Evolutionary conservation across 805 yeast genomes (phyloP).

Genomic region (Metschnikowia continentalis): DNA sequence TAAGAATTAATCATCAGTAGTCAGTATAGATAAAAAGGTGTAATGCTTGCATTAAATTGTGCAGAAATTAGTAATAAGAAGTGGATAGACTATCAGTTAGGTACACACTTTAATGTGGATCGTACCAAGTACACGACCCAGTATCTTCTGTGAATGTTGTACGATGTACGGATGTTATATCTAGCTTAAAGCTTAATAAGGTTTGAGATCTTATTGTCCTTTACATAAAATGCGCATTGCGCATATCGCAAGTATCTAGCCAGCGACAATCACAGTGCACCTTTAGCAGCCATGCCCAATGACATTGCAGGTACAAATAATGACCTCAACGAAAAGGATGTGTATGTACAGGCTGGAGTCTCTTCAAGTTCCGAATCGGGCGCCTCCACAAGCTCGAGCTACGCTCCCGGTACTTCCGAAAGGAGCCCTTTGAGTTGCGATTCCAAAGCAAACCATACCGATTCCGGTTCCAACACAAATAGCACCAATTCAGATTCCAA

Average conservation of each 20-base stretch:
- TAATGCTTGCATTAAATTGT: too few relatives aligned
- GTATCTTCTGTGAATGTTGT: too few relatives aligned
- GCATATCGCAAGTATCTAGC: not conserved
- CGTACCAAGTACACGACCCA: too few relatives aligned
- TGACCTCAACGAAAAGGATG: not conserved
- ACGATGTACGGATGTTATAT: not conserved
- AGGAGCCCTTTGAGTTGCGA: not conserved
- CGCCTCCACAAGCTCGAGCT: not conserved
- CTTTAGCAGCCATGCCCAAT: not conserved
- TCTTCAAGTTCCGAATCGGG: not conserved
- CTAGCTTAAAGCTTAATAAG: not conserved
- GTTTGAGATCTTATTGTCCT: not conserved
- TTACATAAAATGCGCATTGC: not conserved
- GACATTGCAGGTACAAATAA: not conserved
- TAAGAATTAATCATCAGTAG: too few relatives aligned
- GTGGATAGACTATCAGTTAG: too few relatives aligned
- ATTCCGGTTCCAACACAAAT: not conserved
- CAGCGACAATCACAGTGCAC: not conserved
- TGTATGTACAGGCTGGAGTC: not conserved
- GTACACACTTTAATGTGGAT: too few relatives aligned
- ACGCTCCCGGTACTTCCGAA: not conserved
- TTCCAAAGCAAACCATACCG: not conserved
- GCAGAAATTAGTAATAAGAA: too few relatives aligned
- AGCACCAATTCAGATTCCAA: not conserved
- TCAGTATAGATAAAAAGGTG: too few relatives aligned